A percentile compares a stretch with the other conserved stretches of the same genome.
Conservation (phyloP, 164 flowering plant species). For the Umbellularia californica region DNA sequence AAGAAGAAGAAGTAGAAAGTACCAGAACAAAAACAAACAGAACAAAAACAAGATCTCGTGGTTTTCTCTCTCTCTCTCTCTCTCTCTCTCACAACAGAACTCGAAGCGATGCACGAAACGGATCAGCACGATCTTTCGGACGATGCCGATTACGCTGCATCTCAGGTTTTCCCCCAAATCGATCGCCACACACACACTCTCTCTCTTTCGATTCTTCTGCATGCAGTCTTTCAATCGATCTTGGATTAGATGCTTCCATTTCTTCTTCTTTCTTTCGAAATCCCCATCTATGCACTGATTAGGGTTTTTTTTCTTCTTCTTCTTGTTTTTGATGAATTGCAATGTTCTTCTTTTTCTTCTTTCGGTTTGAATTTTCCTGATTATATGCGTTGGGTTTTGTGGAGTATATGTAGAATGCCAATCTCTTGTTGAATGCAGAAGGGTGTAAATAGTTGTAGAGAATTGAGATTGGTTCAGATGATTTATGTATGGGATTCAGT, state of each 20-base stretch:
- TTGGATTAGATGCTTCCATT: no score
- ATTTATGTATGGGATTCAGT: not conserved
- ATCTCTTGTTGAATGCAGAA: no score
- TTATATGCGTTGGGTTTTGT: no score
- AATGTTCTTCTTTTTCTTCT: not conserved
- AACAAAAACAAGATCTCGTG: no score
- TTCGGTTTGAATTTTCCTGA: not conserved
- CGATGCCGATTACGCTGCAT: conserved; percentile 94
- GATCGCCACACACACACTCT: not conserved
- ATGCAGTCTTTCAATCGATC: no score
- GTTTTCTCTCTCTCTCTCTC: no score
- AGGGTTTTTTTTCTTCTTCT: not conserved
- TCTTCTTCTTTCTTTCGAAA: not conserved
- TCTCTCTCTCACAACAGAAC: no score
- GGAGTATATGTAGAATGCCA: no score
- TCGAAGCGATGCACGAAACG: conserved; percentile 59
- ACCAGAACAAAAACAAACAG: no score
- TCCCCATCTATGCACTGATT: not conserved
- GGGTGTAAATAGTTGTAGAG: not conserved
- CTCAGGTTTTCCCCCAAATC: conserved; percentile 24
- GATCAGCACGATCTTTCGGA: conserved; percentile 88
- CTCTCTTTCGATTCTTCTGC: no score
- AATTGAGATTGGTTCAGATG: not conserved
- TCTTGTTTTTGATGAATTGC: not conserved
- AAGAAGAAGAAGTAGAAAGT: not conserved